Conservation (phyloP, 495 filamentous ascomycete genomes). For the Thermothielavioides terrestris region DNA sequence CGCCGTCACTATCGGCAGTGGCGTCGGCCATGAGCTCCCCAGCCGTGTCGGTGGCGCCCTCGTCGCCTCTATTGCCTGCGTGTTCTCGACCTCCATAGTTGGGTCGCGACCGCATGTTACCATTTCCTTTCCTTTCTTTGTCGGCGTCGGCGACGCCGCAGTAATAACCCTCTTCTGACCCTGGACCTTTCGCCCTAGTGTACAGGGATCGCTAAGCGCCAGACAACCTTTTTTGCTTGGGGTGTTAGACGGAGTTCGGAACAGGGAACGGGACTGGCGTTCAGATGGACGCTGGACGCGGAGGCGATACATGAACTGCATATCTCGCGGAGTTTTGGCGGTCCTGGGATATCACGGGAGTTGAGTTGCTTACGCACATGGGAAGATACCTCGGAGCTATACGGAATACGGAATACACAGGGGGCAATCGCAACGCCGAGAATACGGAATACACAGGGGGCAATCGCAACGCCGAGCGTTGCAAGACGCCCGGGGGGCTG, state of each 20-base stretch:
- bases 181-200: not conserved
- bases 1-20: conserved; percentile 8
- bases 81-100: not conserved
- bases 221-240: no score
- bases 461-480: no score
- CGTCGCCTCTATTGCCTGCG: not conserved
- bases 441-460: not conserved
- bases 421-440: no score
- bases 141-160: not conserved
- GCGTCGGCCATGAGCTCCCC: conserved; percentile 16
- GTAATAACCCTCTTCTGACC: conserved; percentile 3
- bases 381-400: no score
- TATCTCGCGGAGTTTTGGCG: not conserved
- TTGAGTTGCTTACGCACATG: no score
- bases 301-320: not conserved
- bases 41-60: not conserved
- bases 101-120: not conserved
- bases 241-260: not conserved
- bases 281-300: no score
- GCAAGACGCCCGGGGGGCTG: not conserved
- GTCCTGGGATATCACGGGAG: not conserved
- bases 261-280: not conserved
- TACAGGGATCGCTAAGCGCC: no score
- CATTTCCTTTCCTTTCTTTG: not conserved
- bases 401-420: not conserved